phyloP scores from a whole-genome alignment of 768 basidiomycete species.

The Chiua virens region DNA sequence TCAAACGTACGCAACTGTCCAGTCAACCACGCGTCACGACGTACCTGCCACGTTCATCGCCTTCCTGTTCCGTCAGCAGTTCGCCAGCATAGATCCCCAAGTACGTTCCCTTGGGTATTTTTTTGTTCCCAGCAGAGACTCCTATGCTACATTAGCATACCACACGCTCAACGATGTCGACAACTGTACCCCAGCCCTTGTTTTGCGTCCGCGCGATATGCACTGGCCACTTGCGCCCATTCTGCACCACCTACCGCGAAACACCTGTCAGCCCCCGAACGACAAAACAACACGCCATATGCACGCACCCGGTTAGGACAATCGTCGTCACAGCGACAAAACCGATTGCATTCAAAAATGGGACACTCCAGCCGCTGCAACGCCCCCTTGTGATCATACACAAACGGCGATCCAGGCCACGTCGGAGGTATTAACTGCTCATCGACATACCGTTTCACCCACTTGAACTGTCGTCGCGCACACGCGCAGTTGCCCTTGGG shows the following conservation, averaged over 20 bases:
- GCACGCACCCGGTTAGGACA: slow-evolving; percentile 72
- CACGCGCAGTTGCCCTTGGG: slow-evolving; percentile 75
- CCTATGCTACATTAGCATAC: slow-evolving; percentile 41
- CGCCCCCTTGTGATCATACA: slow-evolving; percentile 62
- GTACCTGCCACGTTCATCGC: slow-evolving; percentile 66
- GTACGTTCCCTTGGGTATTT: slow-evolving; percentile 68
- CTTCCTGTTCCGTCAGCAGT: slow-evolving; percentile 65
- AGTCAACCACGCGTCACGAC: slow-evolving; percentile 21
- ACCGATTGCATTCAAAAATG: slow-evolving; percentile 84
- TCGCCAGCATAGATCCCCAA: slow-evolving; percentile 89
- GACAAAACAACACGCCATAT: background rate
- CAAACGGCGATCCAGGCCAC: slow-evolving; percentile 52
- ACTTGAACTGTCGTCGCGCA: slow-evolving; percentile 51
- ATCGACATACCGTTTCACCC: slow-evolving; percentile 24
- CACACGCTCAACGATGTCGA: background rate
- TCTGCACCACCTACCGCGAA: slow-evolving; percentile 69
- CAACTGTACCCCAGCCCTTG: slow-evolving; percentile 81
- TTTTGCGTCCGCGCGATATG: slow-evolving; percentile 65
- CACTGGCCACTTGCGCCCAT: slow-evolving; percentile 64
- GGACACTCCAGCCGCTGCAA: slow-evolving; percentile 55
- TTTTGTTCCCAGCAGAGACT: slow-evolving; percentile 63
- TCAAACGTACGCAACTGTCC: background rate
- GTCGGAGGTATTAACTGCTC: slow-evolving; percentile 26
- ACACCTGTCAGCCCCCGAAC: background rate
- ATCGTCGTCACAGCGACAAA: slow-evolving; percentile 77